These are phyloP conservation scores for Theileria orientalis DNA, from an alignment of 169 alveolate genomes.

Conservation along the genomic window DNA sequence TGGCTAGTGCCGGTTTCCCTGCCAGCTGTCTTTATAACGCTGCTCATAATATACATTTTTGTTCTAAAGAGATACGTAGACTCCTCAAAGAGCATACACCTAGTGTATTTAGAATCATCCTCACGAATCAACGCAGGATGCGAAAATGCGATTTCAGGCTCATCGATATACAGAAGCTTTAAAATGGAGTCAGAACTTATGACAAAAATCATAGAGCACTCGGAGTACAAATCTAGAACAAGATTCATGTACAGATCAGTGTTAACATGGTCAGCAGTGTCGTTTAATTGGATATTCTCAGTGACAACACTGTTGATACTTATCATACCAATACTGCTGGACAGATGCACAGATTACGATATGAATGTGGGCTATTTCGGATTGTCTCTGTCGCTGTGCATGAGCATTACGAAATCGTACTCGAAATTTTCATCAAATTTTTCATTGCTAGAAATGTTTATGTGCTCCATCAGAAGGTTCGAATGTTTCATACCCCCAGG, in stretches of 20 bases:
- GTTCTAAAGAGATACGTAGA: not conserved
- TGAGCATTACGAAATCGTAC: not conserved
- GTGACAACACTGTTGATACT: not conserved
- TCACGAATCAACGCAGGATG: conserved; percentile 13
- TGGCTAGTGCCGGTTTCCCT: conserved; percentile 13
- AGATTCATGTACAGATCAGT: not conserved
- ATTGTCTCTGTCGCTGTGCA: not conserved
- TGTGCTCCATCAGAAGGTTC: conserved; percentile 2
- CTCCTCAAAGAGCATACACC: conserved; percentile 21
- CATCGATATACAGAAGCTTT: conserved; percentile 44
- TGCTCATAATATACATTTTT: not conserved
- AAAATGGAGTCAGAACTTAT: conserved; percentile 30
- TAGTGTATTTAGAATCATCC: conserved; percentile 22
- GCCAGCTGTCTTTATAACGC: conserved; percentile 9
- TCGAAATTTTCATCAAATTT: not conserved
- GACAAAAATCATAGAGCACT: not conserved
- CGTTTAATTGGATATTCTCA: conserved; percentile 10
- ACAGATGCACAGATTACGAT: not conserved
- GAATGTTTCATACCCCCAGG: conserved; percentile 2
- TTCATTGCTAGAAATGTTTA: not conserved
- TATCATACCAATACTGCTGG: not conserved
- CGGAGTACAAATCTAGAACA: conserved; percentile 17
- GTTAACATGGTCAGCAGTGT: not conserved
- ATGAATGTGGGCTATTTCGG: conserved; percentile 16
- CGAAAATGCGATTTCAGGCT: conserved; percentile 39